Conservation (phyloP, 345 rosid genomes). For the Syzygium aqueum region DNA sequence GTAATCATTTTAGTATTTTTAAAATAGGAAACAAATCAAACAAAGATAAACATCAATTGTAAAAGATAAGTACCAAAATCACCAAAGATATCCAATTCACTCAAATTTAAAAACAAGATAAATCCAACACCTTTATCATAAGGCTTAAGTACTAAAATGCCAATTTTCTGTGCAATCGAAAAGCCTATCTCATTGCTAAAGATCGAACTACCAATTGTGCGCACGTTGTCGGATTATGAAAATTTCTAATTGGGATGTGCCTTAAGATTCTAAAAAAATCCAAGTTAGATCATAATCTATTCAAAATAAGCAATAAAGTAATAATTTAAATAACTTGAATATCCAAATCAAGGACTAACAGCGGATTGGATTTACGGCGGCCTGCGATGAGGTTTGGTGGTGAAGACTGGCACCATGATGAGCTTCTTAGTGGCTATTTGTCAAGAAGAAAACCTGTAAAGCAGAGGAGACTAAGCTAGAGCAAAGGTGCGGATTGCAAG, state of each 20-base stretch:
- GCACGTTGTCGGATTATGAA: neutral
- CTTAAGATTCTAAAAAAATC: neutral
- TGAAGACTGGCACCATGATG: neutral
- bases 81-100: neutral
- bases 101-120: neutral
- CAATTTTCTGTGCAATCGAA: neutral
- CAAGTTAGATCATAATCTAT: neutral
- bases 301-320: neutral
- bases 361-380: fast-evolving
- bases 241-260: neutral
- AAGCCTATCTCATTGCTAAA: neutral
- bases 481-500: too few species aligned
- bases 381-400: neutral
- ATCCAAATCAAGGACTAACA: fast-evolving
- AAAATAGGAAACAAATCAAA: neutral
- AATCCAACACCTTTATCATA: neutral
- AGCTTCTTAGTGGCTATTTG: neutral
- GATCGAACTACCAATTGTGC: neutral
- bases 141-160: neutral
- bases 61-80: neutral
- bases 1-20: neutral
- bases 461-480: too few species aligned
- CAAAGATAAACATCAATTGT: neutral
- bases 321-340: neutral
- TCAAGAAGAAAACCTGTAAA: too few species aligned